Evolutionary conservation across 148 eudicot genomes (phyloP), one percentile per base, ranked within the genome.

Genomic region (Diospyros lotus): DNA sequence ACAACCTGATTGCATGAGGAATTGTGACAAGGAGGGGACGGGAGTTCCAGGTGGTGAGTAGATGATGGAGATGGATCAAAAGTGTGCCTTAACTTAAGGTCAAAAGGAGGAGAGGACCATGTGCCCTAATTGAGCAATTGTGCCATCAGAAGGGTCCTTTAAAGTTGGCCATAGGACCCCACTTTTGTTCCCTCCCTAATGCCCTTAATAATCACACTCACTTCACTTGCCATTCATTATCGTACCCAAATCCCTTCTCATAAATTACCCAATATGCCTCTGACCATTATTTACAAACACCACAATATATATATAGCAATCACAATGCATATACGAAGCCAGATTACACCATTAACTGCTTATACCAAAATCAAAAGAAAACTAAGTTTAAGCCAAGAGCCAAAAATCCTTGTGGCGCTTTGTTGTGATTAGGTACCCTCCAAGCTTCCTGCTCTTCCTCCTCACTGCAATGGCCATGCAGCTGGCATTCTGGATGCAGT

Each of bases 401-500:
- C 97, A 92, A 68, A 92, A 92, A 79, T 92, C 91, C 63, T 90
- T 92, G 17, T 92, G 97, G 54, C 97, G 87, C 71, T 92, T 92
- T n/a, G 97, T 92, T 15, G 91, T 92, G 71, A 92, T 92, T 62
- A 92, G 78, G 72, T 92, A 92, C 6, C 97, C 97, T 72, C 95
- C 97, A 58, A 80, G 72, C 77, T 85, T 87, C 75, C 84, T 90
- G 76, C 91, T 90, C 75, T 88, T 92, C 79, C 84, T 87, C 78
- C 97, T 85, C 15, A 92, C 97, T 0, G 90, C 93, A 76, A 92
- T 73, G 4, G 93, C 95, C 94, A 92, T 87, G 77, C 97, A 92
- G 51, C 74, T 84, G 0, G 93, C 94, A 71, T 92, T 88, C 58
- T 90, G 91, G 45, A 93, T 85, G 62, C 97, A 93, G 68, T 93